Evolutionary conservation across 1,284 basidiomycete genomes (phyloP), one percentile per base, ranked within the genome.

Genomic region (Tylopilus sp.): DNA sequence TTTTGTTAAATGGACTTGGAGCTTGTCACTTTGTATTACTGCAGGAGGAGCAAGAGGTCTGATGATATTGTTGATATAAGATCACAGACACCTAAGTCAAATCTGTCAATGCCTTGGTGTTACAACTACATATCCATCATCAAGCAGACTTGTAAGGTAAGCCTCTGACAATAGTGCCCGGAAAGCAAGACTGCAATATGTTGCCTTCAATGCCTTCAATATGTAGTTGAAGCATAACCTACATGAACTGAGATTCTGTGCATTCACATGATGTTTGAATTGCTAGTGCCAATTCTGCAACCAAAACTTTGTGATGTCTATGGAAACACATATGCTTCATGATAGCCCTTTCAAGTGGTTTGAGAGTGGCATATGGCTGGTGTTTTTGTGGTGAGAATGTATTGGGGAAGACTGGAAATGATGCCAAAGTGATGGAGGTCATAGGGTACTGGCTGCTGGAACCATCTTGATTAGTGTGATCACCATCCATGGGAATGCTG

Each of bases 121-220:
- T n/a, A 68, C 46, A 16, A 68, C 42, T 11, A 69, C 59, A 51
- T 55, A 43, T 1, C 41, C 63, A 47, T 65, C 54, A 49, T 65
- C 67, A 23, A 65, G 60, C 25, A 60, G 67, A 28, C 56, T 65
- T 25, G 67, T 67, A 25, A 65, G 52, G 33, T 65, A 68, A 34
- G 61, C 67, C 35, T 65, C 67, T 35, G 44, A 58, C 15, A 65
- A 42, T 4, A 65, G 34, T 30, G 30, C 25, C 30, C 64, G 50
- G 12, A 67, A 6, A 25, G 64, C 53, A 44, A 41, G 21, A 11
- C 62, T 68, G 23, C 16, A 1, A 38, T 15, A 19, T 5, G 29
- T 12, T 16, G 21, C 9, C 19, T 38, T 57, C 19, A 61, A 19
- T 3, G 21, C 26, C 29, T 16, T 15, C 12, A 15, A 18, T 13